Conservation (phyloP, 257 asterid genomes). For the Solanum virginianum region DNA sequence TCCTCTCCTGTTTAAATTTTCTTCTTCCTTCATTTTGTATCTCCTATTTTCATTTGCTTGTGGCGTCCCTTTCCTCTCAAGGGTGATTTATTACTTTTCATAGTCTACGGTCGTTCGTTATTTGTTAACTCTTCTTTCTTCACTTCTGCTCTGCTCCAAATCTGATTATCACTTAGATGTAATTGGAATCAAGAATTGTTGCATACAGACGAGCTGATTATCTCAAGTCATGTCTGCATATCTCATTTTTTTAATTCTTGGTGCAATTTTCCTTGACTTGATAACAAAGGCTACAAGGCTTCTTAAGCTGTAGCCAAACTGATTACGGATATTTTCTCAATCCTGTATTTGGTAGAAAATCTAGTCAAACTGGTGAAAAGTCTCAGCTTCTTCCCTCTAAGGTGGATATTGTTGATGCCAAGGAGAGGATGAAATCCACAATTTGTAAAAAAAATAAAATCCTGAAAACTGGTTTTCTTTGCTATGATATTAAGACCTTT, state of each 20-base stretch:
- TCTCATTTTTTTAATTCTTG: neutral
- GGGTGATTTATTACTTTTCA: neutral
- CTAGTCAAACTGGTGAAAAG: neutral
- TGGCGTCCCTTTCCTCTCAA: neutral
- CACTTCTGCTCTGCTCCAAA: neutral
- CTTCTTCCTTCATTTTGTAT: neutral
- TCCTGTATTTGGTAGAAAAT: neutral
- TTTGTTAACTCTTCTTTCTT: neutral
- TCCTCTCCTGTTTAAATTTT: neutral
- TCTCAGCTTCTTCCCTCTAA: neutral
- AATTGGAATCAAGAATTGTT: neutral
- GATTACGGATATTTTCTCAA: neutral
- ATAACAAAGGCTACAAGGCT: neutral
- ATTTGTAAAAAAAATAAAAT: neutral
- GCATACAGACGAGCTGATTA: neutral
- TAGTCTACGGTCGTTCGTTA: neutral
- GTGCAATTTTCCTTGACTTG: neutral
- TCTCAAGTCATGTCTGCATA: neutral
- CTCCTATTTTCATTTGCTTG: neutral
- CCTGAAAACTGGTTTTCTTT: neutral
- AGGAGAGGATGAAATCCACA: neutral
- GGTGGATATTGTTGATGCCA: too few species aligned
- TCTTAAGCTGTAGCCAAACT: neutral
- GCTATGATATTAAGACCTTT: neutral
- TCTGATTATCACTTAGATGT: neutral